Percentiles rank a stretch among this genome's conserved stretches.
Conservation (phyloP, 441 rosid genomes). For the Dalechampia spathulata region DNA sequence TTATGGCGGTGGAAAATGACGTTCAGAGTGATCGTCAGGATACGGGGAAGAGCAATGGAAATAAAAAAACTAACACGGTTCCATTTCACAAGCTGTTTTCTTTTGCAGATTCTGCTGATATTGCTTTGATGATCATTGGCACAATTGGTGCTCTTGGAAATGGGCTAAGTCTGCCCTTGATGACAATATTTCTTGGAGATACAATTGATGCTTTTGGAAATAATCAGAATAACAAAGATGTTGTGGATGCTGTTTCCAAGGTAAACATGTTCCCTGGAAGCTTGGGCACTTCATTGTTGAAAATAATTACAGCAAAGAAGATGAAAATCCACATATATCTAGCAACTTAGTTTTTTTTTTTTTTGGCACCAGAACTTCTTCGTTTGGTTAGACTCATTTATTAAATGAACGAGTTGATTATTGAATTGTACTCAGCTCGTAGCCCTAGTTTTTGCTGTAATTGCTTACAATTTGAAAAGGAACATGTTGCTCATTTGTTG, state of each 20-base stretch:
- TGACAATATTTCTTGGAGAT: slow-evolving; percentile 55
- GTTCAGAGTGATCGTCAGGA: too few relatives aligned
- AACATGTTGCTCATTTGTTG: background rate
- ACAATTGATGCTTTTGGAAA: slow-evolving; percentile 48
- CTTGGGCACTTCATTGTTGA: too few relatives aligned
- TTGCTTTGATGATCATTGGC: slow-evolving; percentile 48
- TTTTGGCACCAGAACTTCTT: too few relatives aligned
- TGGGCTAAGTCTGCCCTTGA: slow-evolving; percentile 45
- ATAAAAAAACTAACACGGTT: slow-evolving; percentile 33
- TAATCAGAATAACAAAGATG: slow-evolving; percentile 28
- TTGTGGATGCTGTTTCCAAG: slow-evolving; percentile 38
- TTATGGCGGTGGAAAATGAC: too few relatives aligned
- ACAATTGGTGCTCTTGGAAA: slow-evolving; percentile 51
- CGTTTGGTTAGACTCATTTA: too few relatives aligned
- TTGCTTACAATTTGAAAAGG: background rate
- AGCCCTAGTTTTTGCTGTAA: too few relatives aligned
- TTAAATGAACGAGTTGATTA: too few relatives aligned
- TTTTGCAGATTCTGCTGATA: slow-evolving; percentile 48
- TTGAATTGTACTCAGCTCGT: background rate
- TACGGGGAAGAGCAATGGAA: slow-evolving; percentile 28
- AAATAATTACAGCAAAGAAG: too few relatives aligned
- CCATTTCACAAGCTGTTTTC: slow-evolving; percentile 58
- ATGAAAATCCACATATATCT: too few relatives aligned
- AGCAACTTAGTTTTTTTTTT: too few relatives aligned
- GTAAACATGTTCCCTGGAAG: slow-evolving; percentile 24